Evolutionary conservation across 805 yeast species (phyloP).

Genomic region (Kazachstania bromeliacearum): DNA sequence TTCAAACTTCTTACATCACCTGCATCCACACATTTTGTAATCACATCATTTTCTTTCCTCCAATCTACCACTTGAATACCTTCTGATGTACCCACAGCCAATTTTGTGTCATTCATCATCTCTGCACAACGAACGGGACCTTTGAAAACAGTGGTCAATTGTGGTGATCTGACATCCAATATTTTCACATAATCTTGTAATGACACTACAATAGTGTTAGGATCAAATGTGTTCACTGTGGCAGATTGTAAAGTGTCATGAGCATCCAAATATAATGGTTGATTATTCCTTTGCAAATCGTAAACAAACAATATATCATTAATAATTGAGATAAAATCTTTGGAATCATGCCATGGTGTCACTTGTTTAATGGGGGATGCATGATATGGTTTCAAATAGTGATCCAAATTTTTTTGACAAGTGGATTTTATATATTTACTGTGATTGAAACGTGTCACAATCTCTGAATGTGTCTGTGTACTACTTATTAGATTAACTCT

Average conservation of each 20-base stretch:
- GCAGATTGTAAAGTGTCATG: constrained; percentile 19
- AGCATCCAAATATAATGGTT: constrained; percentile 20
- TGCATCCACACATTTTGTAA: background rate
- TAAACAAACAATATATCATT: constrained; percentile 67
- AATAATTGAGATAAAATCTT: constrained; percentile 49
- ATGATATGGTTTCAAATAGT: background rate
- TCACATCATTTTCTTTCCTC: background rate
- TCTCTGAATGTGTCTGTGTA: constrained; percentile 51
- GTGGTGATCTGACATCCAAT: constrained; percentile 2
- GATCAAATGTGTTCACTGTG: constrained; percentile 16
- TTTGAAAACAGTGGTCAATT: background rate
- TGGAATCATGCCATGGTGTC: constrained; percentile 11
- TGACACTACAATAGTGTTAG: constrained; percentile 11
- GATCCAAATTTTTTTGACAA: background rate
- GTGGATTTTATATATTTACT: constrained; percentile 41
- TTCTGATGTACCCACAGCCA: constrained; percentile 1
- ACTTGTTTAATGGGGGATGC: constrained; percentile 15
- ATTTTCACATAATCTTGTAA: background rate
- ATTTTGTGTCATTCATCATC: background rate
- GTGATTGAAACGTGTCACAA: constrained; percentile 73
- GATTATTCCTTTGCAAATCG: constrained; percentile 48
- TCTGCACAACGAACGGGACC: background rate
- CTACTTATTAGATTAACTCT: constrained; percentile 60
- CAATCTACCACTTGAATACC: constrained; percentile 1
- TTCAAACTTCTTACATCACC: background rate